A percentile compares a stretch with the other conserved stretches of the same genome.
Evolutionary conservation across 495 filamentous ascomycete species (phyloP).

Genomic region (Hyaloscypha finlandica): DNA sequence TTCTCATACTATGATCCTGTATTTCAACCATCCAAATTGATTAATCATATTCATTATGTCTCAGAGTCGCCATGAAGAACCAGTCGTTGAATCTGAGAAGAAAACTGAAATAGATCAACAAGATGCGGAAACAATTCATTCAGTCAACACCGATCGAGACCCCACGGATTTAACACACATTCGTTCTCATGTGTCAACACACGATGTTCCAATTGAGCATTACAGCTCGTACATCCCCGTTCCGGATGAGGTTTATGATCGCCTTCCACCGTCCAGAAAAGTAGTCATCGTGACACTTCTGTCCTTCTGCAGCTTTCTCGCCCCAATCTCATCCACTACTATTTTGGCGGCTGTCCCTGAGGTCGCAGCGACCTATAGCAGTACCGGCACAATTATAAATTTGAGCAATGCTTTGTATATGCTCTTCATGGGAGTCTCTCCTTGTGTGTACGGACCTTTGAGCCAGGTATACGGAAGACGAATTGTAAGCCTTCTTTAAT

Average conservation of each 20-base stretch:
- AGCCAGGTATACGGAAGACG: conserved; percentile 67
- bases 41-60: conserved; percentile 28
- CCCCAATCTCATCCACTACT: conserved; percentile 67
- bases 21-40: conserved; percentile 14
- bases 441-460: conserved; percentile 68
- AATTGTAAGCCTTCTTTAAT: conserved; percentile 40
- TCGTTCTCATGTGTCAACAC: conserved; percentile 25
- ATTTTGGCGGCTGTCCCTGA: conserved; percentile 72
- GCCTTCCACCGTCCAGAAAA: conserved; percentile 58
- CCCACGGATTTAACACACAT: conserved; percentile 10
- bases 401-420: conserved; percentile 70
- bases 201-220: conserved; percentile 37
- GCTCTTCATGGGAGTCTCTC: conserved; percentile 68
- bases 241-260: conserved; percentile 51
- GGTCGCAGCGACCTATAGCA: conserved; percentile 61
- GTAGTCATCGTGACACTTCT: conserved; percentile 61
- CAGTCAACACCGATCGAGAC: conserved; percentile 4
- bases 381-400: conserved; percentile 66
- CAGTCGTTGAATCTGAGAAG: conserved; percentile 6
- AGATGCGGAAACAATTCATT: conserved; percentile 22
- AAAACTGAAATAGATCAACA: conserved; percentile 14
- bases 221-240: conserved; percentile 44
- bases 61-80: conserved; percentile 22
- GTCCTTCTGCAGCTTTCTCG: conserved; percentile 67
- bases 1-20: conserved; percentile 23